phyloP scores from a whole-genome alignment of 192 early-diverging fungal genomes.

The Coemansia sp. region DNA sequence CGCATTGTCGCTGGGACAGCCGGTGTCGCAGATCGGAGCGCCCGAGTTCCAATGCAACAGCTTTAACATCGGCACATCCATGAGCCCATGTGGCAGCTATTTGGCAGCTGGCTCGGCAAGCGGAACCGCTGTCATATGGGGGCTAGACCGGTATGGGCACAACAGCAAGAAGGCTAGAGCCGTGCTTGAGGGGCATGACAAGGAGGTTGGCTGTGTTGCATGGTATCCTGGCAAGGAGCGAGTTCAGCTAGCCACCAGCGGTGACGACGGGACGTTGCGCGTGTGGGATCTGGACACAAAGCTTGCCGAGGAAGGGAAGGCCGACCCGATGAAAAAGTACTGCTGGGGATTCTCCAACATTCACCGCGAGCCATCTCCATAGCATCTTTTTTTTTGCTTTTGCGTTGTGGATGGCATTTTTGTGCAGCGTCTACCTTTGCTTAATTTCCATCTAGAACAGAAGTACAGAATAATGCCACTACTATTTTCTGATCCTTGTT shows the following conservation, averaged over 20 bases:
- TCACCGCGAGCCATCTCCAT: not conserved
- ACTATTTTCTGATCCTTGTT: too few relatives aligned
- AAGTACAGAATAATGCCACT: too few relatives aligned
- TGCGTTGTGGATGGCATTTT: not conserved
- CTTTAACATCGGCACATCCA: constrained; percentile 71
- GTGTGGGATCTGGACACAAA: constrained; percentile 64
- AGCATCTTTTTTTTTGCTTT: not conserved
- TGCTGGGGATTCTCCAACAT: constrained; percentile 41
- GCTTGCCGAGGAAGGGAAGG: constrained; percentile 22
- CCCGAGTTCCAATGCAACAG: constrained; percentile 61
- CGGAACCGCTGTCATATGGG: constrained; percentile 71
- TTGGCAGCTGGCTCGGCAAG: constrained; percentile 73
- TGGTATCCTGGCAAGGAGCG: constrained; percentile 62
- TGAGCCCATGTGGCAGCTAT: constrained; percentile 74
- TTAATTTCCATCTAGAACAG: not conserved
- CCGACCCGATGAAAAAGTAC: constrained; percentile 28
- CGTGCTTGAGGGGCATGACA: constrained; percentile 65
- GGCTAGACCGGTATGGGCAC: constrained; percentile 55
- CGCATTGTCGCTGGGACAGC: constrained; percentile 50
- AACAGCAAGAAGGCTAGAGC: constrained; percentile 26
- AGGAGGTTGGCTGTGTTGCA: constrained; percentile 73
- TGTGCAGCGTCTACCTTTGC: too few relatives aligned
- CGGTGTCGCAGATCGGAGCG: constrained; percentile 60
- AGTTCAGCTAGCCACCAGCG: constrained; percentile 71
- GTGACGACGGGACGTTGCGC: constrained; percentile 74